Conservation (phyloP, 148 eudicot genomes). For the Rhododendron ferrugineum region DNA sequence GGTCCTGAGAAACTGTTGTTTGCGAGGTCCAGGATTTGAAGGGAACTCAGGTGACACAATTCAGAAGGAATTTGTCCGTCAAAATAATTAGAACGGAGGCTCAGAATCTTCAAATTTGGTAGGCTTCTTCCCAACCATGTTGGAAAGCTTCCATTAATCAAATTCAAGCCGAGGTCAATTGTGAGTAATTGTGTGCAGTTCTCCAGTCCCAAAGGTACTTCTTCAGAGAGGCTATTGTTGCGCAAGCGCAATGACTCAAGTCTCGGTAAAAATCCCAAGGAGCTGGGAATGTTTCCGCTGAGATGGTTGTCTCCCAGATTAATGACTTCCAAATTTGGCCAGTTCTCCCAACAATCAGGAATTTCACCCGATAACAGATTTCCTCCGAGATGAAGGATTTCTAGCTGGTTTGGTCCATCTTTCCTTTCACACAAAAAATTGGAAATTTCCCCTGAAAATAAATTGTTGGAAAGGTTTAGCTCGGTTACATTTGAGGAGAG, state of each 20-base stretch:
- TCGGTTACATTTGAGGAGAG: too few relatives aligned
- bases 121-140: constrained; percentile 6
- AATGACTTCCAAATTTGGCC: not conserved
- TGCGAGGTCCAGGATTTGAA: constrained; percentile 17
- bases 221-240: constrained; percentile 19
- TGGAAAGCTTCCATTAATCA: constrained; percentile 17
- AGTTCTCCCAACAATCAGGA: constrained; percentile 12
- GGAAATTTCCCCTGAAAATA: not conserved
- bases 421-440: not conserved
- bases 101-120: not conserved
- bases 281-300: constrained; percentile 18
- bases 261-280: not conserved
- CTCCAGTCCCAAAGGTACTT: constrained; percentile 9
- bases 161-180: constrained; percentile 15
- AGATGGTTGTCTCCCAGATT: constrained; percentile 16
- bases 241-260: constrained; percentile 13
- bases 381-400: not conserved
- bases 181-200: not conserved
- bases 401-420: not conserved
- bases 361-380: constrained; percentile 8
- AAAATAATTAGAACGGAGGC: constrained; percentile 2
- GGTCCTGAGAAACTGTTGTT: constrained; percentile 1
- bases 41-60: constrained; percentile 2
- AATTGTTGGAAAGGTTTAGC: too few relatives aligned
- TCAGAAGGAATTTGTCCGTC: constrained; percentile 1